Base-by-base conservation (phyloP, 1,139 yeast genomes). In the Yamadazyma taylorii region DNA sequence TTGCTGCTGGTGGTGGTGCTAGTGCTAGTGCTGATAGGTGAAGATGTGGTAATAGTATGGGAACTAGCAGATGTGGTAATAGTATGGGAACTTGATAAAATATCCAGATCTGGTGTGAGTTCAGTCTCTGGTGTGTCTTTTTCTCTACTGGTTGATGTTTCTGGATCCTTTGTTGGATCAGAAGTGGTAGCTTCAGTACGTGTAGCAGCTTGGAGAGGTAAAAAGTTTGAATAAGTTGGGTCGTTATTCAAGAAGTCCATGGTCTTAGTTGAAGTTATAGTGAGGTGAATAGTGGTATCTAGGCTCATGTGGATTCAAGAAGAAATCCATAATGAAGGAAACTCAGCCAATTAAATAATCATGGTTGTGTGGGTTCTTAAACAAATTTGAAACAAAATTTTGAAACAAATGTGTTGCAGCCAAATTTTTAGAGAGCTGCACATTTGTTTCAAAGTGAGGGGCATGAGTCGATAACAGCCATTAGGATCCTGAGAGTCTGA, bases 281-380 rank as follows among this genome's bases (percentile, higher is more conserved):
- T 40, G 1, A 41, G 13, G 13, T 22, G 30, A 11, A 24, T 22
- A 2, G 45, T 41, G 24, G 42, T 38, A 25, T 38, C 40, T n/a
- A 19, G 8, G 21, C 30, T 32, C 37, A 38, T 38, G n/a, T 15
- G 13, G 8, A 6, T 19, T 19, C 5, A 12, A 24, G 13, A 24
- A 24, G 13, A 6, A 5, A 24, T 24, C 10, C 9, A 24, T 11
- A 5, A 11, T 5, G 11, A 24, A 11, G 11, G 26, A 24, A 12
- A 24, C 26, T 24, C 13, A 24, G 13, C n/a, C 5, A 24, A 24
- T 24, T 11, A 24, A 24, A 24, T 24, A 24, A 24, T 6, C n/a
- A 6, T 24, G 5, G 13, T 8, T 19, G 21, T 19, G 21, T 19
- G 21, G n/a, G 21, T 19, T 6, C 21, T 19, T 8, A 6, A 19